A percentile compares a stretch with the other conserved stretches of the same genome.
phyloP scores from a whole-genome alignment of 2,329 filamentous ascomycete genomes.

The Penicillium verrucosum region DNA sequence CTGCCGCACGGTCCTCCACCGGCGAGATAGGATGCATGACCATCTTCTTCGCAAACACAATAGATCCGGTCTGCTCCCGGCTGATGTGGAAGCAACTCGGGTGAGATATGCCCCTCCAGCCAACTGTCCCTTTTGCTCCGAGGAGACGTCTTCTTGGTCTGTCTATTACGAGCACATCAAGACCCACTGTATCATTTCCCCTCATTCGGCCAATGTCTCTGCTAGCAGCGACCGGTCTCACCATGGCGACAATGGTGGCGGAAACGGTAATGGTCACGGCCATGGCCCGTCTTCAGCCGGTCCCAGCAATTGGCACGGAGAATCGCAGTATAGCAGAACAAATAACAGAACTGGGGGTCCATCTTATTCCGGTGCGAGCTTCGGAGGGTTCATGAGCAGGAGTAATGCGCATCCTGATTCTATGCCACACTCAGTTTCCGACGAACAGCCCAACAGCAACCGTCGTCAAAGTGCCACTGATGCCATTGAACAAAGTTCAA shows the following conservation, averaged over 20 bases:
- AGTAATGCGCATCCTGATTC: neutral
- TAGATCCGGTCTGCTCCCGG: neutral
- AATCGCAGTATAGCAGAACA: neutral
- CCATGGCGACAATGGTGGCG: neutral
- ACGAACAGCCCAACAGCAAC: neutral
- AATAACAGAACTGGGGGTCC: no score
- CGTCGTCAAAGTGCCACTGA: neutral
- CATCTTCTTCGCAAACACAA: neutral
- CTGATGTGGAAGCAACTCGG: neutral
- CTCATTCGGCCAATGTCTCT: neutral
- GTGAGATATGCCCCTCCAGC: neutral
- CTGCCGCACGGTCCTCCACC: neutral
- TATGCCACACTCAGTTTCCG: neutral
- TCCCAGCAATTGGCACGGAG: neutral
- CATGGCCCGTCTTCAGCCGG: neutral
- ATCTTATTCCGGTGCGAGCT: no score
- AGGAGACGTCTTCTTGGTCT: neutral
- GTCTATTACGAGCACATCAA: neutral
- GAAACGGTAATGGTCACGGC: neutral
- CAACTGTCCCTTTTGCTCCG: neutral
- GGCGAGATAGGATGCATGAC: neutral
- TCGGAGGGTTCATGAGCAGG: no score
- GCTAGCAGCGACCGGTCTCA: neutral
- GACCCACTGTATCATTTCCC: neutral
- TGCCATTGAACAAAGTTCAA: neutral